Evolutionary conservation across 2,329 filamentous ascomycete genomes (phyloP), one percentile per base, ranked within the genome.

Genomic region (Apiospora arundinis): DNA sequence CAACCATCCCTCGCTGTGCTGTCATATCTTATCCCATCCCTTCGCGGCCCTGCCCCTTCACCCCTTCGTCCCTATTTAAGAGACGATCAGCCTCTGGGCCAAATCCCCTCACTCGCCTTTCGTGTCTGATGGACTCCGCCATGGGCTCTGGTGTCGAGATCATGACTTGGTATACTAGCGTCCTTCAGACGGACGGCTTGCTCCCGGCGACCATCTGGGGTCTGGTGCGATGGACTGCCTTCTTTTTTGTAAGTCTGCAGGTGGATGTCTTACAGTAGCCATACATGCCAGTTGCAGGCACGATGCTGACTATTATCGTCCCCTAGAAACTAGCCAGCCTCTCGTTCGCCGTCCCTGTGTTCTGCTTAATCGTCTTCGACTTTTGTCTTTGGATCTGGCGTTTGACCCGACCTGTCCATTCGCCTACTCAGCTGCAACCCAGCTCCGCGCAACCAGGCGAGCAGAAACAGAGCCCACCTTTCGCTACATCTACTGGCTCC

Each of bases 301-400:
- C 11, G 4, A 63, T 65, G 16, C 60, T 42, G 32, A 63, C 32
- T 37, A 16, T 12, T 12, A 28, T 21, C 56, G 32, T 63, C 56
- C 56, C 12, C 28, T 32, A 81, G 79, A 81, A 81, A 75, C 70
- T 81, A 37, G 72, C 72, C 67, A 80, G 86, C 46, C 77, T 88
- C 0, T 78, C 85, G 12, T 83, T 87, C 60, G 80, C 85, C 56
- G 72, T 86, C 0, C 88, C 88, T 1, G 78, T 88, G 42, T 71
- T 84, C 42, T 77, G 82, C n/a, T 78, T 89, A 42, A 81, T 90
- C 71, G 72, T 83, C 42, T 84, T 88, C 74, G 88, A 90, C 76
- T 76, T 90, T 67, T 77, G 80, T 37, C 81, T 90, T 42, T 90
- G 87, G 87, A 73, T 86, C 52, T 89, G 85, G 83, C 83, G 88